These are phyloP conservation scores for Erucastrum elatum DNA, from an alignment of 345 rosid genomes.

Conservation along the genomic window DNA sequence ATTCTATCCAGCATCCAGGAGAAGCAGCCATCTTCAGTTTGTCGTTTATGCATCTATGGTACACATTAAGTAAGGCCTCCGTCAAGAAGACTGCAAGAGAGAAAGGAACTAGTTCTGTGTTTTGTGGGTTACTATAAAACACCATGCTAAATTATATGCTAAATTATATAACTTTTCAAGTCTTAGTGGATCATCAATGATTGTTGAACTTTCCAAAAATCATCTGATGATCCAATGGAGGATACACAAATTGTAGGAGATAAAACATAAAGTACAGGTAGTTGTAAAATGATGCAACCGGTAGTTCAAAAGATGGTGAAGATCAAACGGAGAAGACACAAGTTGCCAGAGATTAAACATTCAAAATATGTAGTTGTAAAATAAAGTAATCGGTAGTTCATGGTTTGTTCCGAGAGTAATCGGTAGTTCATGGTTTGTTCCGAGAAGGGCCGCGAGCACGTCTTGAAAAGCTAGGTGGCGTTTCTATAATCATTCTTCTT, in stretches of 20 bases:
- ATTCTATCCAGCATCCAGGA: background rate
- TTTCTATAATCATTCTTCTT: too few relatives aligned
- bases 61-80: background rate
- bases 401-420: too few relatives aligned
- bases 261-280: too few relatives aligned
- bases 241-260: too few relatives aligned
- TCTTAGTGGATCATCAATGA: background rate
- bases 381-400: background rate
- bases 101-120: constrained; percentile 1
- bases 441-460: background rate
- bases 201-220: background rate
- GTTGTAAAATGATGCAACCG: too few relatives aligned
- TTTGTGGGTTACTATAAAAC: background rate
- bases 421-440: background rate
- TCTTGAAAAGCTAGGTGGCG: background rate
- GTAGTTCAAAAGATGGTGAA: background rate
- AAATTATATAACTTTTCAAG: background rate
- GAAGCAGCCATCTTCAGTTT: background rate
- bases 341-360: background rate
- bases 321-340: background rate
- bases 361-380: background rate
- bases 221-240: too few relatives aligned
- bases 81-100: background rate
- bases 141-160: background rate
- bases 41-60: constrained; percentile 3